These are phyloP conservation scores for Trichophyton mentagrophytes DNA, from an alignment of 2,329 filamentous ascomycete species.

Conservation along the genomic window DNA sequence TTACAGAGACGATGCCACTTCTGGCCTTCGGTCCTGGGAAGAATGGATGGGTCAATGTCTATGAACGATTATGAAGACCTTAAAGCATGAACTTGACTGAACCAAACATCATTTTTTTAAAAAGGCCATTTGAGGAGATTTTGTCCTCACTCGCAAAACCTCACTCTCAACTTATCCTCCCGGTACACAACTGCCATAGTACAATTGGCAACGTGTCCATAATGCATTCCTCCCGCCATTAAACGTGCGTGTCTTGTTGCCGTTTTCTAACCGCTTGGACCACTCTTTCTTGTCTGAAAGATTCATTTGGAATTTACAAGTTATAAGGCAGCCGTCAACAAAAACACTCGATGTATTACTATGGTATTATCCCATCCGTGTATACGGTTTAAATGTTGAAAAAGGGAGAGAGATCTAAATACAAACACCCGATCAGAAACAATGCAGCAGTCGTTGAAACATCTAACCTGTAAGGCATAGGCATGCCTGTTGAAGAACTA, in stretches of 20 bases:
- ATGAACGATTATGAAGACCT: conserved; percentile 27
- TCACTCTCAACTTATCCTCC: not conserved
- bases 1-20: conserved; percentile 41
- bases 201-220: not conserved
- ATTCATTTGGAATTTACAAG: not conserved
- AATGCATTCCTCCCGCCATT: not conserved
- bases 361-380: not conserved
- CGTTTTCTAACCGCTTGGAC: not conserved
- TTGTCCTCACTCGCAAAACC: not conserved
- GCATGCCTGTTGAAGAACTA: conserved; percentile 3
- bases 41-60: conserved; percentile 72
- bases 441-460: conserved; percentile 3
- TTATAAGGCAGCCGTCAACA: not conserved
- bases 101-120: not conserved
- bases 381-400: conserved; percentile 3
- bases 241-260: not conserved
- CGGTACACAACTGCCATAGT: not conserved
- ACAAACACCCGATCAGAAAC: not conserved
- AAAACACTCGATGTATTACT: not conserved
- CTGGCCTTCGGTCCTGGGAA: conserved; percentile 77
- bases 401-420: not conserved
- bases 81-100: not conserved
- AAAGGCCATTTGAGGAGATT: not conserved
- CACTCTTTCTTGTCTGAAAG: not conserved
- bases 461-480: not conserved